Conservation (phyloP, 176 grass and related monocot species). For the Bromus sterilis region DNA sequence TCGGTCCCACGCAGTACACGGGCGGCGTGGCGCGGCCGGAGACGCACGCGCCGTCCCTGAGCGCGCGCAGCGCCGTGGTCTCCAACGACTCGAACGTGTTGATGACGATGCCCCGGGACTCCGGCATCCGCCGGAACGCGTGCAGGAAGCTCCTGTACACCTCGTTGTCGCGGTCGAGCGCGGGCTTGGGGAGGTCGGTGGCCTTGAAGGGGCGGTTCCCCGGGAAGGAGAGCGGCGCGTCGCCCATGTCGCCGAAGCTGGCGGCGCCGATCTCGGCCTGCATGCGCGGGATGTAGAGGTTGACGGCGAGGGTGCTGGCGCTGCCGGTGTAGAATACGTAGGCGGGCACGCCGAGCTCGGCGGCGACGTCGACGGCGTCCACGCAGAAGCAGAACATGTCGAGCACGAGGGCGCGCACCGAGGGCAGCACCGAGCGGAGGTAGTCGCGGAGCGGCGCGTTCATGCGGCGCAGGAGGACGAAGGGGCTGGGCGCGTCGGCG, state of each 20-base stretch:
- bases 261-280: background rate
- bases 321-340: background rate
- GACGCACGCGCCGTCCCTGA: background rate
- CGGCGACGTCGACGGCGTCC: background rate
- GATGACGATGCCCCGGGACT: background rate
- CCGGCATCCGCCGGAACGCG: background rate
- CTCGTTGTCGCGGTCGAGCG: background rate
- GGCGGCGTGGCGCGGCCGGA: background rate
- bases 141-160: background rate
- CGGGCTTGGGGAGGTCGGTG: background rate
- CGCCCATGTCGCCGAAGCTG: background rate
- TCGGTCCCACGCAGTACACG: background rate
- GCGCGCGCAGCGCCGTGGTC: background rate
- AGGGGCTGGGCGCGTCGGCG: background rate
- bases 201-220: background rate
- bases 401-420: background rate
- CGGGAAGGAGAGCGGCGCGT: constrained; percentile 5
- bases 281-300: background rate
- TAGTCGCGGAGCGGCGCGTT: constrained; percentile 3
- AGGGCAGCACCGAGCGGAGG: background rate
- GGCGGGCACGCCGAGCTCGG: background rate
- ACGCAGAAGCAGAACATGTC: constrained; percentile 14
- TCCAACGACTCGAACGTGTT: constrained; percentile 5
- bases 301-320: constrained; percentile 1
- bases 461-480: background rate